Conservation (phyloP, 176 grass and related monocot species). For the Musa troglodytarum region DNA sequence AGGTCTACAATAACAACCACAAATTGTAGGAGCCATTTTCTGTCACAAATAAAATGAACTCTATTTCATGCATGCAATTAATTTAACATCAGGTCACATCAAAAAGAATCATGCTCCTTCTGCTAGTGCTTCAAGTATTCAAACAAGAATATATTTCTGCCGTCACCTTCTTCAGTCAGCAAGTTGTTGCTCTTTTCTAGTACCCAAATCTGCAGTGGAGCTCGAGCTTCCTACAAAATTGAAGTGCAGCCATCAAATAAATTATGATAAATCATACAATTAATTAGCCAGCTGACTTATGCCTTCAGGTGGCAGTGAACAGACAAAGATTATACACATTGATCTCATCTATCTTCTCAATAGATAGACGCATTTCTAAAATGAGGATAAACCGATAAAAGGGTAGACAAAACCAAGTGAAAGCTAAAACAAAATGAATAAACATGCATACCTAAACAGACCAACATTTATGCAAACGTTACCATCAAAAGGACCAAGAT, state of each 20-base stretch:
- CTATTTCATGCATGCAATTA: not conserved
- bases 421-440: not conserved
- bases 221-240: conserved; percentile 56
- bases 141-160: not conserved
- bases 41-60: not conserved
- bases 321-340: not conserved
- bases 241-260: not conserved
- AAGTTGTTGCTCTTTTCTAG: conserved; percentile 68
- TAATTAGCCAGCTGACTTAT: no score
- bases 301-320: no score
- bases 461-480: no score
- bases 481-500: no score
- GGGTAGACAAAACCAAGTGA: not conserved
- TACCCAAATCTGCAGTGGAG: conserved; percentile 81
- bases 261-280: conserved; percentile 1
- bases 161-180: conserved; percentile 64
- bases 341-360: not conserved
- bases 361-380: not conserved
- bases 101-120: not conserved
- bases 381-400: not conserved
- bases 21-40: not conserved
- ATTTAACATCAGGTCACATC: not conserved
- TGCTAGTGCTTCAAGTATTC: not conserved
- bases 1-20: no score
- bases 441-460: not conserved